phyloP scores from a whole-genome alignment of 73 alveolate genomes.

The Tetrahymena malaccensis region DNA sequence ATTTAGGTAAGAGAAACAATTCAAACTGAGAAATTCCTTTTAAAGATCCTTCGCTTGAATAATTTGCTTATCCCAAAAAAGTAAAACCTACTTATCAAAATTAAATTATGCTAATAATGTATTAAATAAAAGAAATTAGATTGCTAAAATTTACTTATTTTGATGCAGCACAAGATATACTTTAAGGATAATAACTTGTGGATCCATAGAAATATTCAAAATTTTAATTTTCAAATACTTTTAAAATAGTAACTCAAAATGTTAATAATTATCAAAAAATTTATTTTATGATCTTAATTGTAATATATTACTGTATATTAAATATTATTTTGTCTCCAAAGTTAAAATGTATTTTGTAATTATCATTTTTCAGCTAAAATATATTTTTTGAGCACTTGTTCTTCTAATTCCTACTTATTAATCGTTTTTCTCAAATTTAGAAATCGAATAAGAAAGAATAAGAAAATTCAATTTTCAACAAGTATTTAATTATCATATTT shows the following conservation, averaged over 20 bases:
- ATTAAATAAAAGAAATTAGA: not conserved
- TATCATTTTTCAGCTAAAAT: too few species aligned
- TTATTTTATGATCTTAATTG: not conserved
- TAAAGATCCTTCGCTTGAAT: not conserved
- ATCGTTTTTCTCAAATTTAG: too few species aligned
- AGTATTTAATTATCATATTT: too few species aligned
- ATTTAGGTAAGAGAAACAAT: not conserved
- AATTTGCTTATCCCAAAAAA: not conserved
- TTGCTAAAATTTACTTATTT: not conserved
- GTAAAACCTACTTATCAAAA: not conserved
- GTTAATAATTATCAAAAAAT: not conserved
- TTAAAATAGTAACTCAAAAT: not conserved
- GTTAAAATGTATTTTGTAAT: too few species aligned
- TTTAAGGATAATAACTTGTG: not conserved
- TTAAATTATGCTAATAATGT: too few species aligned
- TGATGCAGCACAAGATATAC: not conserved
- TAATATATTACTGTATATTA: too few species aligned
- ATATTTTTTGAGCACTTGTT: too few species aligned
- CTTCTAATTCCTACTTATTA: too few species aligned
- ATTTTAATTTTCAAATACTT: not conserved
- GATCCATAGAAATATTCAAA: not conserved
- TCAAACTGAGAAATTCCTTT: not conserved
- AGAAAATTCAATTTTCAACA: too few species aligned
- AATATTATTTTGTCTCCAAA: too few species aligned
- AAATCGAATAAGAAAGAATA: too few species aligned